A percentile compares a stretch with the other conserved stretches of the same genome.
phyloP scores from a whole-genome alignment of 352 stramenopile species.

The Plasmopara halstedii region DNA sequence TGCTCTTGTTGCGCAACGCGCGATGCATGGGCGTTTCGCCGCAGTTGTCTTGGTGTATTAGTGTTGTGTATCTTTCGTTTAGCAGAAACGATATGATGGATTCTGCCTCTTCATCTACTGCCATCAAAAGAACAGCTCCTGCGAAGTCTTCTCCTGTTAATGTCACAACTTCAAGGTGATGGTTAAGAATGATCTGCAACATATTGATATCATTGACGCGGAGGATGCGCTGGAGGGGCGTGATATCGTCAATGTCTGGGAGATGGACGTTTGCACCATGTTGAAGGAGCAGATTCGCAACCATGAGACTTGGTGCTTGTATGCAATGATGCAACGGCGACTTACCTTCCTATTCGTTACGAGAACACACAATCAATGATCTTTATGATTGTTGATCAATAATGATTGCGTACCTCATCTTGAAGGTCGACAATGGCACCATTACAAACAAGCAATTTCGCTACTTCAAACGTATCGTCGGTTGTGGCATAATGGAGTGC shows the following conservation, averaged over 20 bases:
- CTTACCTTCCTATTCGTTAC: constrained; percentile 13
- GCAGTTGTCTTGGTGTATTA: not conserved
- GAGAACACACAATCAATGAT: not conserved
- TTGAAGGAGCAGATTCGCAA: constrained; percentile 18
- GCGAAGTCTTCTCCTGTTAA: constrained; percentile 11
- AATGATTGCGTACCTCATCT: constrained; percentile 11
- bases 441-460: constrained; percentile 16
- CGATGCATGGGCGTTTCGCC: constrained; percentile 18
- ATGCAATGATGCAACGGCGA: constrained; percentile 23
- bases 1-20: no score
- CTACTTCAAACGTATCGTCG: constrained; percentile 18
- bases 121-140: constrained; percentile 5
- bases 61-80: constrained; percentile 13
- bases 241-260: constrained; percentile 6
- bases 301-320: constrained; percentile 15
- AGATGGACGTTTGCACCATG: constrained; percentile 12
- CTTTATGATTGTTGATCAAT: no score
- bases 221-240: constrained; percentile 4
- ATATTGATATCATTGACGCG: constrained; percentile 8
- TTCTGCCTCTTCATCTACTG: constrained; percentile 2
- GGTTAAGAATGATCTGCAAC: constrained; percentile 26
- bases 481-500: constrained; percentile 16
- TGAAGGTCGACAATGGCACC: constrained; percentile 4
- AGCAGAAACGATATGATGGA: constrained; percentile 12
- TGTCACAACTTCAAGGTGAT: constrained; percentile 17